These are phyloP conservation scores for Clavispora carvajalis DNA, from an alignment of 805 yeast genomes.

Conservation along the genomic window DNA sequence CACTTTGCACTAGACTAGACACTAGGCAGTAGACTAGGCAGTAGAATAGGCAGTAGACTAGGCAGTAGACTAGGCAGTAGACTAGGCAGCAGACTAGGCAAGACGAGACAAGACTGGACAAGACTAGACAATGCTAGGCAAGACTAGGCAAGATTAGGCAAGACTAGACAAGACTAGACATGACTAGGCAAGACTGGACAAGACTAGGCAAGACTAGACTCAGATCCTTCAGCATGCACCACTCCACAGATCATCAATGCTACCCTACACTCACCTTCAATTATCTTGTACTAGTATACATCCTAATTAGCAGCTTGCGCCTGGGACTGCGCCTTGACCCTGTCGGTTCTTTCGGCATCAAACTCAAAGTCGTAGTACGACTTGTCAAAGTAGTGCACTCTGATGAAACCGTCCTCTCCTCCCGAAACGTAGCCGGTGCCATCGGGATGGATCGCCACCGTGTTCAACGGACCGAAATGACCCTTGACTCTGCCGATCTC, in stretches of 20 bases:
- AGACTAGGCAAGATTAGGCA: too few relatives aligned
- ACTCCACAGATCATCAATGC: not conserved
- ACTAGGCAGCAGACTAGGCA: too few relatives aligned
- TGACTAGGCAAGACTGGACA: too few relatives aligned
- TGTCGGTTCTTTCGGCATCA: slow-evolving; percentile 75
- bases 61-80: too few relatives aligned
- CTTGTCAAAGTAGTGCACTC: slow-evolving; percentile 91
- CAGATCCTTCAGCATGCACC: too few relatives aligned
- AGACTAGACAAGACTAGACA: too few relatives aligned
- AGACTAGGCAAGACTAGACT: too few relatives aligned
- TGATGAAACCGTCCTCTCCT: slow-evolving; percentile 96
- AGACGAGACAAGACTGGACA: too few relatives aligned
- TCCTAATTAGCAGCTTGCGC: slow-evolving; percentile 6
- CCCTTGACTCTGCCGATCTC: slow-evolving; percentile 97
- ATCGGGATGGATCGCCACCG: slow-evolving; percentile 88
- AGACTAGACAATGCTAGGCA: too few relatives aligned
- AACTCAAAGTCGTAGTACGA: slow-evolving; percentile 88
- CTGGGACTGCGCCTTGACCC: slow-evolving; percentile 29
- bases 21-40: too few relatives aligned
- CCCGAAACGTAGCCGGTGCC: slow-evolving; percentile 95
- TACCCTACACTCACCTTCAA: not conserved
- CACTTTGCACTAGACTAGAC: too few relatives aligned
- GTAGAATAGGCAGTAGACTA: too few relatives aligned
- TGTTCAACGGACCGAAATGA: slow-evolving; percentile 97
- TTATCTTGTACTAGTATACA: slow-evolving; percentile 2